These are phyloP conservation scores for Carex littledalei DNA, from an alignment of 176 grass and related monocot genomes.

Conservation along the genomic window DNA sequence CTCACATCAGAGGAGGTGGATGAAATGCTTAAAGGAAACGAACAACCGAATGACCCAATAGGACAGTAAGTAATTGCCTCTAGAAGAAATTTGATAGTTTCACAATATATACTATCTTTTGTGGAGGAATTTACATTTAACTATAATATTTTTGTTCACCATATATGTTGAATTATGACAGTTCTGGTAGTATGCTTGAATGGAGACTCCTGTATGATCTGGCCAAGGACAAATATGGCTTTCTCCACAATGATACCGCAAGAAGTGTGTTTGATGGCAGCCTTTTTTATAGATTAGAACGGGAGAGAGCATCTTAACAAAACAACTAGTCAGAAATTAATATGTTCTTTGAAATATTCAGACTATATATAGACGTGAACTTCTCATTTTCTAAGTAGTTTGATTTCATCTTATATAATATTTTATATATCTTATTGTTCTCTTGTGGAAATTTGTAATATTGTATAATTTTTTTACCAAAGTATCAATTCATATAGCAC, in stretches of 20 bases:
- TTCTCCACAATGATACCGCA: slow-evolving; percentile 46
- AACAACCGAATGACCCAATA: slow-evolving; percentile 19
- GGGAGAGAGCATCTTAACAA: slow-evolving; percentile 11
- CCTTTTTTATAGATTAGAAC: slow-evolving; percentile 47
- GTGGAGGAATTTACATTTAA: too few relatives aligned
- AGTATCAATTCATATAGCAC: too few relatives aligned
- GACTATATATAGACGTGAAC: too few relatives aligned
- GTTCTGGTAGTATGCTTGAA: slow-evolving; percentile 22
- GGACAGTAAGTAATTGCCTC: slow-evolving; percentile 37
- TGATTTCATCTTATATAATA: too few relatives aligned
- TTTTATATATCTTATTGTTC: too few relatives aligned
- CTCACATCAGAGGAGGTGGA: slow-evolving; percentile 42
- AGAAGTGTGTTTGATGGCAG: slow-evolving; percentile 49
- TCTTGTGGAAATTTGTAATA: too few relatives aligned
- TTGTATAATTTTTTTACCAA: too few relatives aligned
- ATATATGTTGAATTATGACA: neutral
- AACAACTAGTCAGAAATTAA: neutral
- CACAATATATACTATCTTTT: too few relatives aligned
- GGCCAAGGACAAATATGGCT: slow-evolving; percentile 46
- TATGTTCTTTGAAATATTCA: too few relatives aligned
- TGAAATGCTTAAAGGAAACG: slow-evolving; percentile 50
- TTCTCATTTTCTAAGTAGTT: too few relatives aligned
- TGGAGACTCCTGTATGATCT: slow-evolving; percentile 29
- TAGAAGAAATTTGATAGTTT: neutral
- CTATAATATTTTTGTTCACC: too few relatives aligned